phyloP scores from a whole-genome alignment of 495 filamentous ascomycete genomes.

The Aspergillus sparsus region DNA sequence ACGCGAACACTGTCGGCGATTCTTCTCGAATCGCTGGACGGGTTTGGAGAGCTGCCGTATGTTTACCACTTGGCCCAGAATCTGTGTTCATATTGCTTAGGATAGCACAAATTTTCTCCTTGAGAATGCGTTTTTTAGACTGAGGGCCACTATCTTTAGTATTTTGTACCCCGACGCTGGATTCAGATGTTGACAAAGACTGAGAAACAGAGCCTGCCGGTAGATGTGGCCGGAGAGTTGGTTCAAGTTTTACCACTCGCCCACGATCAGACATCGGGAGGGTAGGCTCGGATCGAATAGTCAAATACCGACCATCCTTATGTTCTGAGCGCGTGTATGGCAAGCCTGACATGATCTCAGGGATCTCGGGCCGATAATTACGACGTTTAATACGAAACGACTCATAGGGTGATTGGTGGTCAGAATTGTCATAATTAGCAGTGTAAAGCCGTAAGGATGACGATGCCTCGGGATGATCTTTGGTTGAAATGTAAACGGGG shows the following conservation, averaged over 20 bases:
- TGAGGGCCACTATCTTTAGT: slow-evolving; percentile 1
- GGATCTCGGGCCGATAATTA: slow-evolving; percentile 15
- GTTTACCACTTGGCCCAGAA: slow-evolving; percentile 1
- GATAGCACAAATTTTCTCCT: slow-evolving; percentile 17
- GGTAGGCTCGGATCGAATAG: slow-evolving; percentile 13
- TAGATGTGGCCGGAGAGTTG: background rate
- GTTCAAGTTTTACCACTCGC: slow-evolving; percentile 3
- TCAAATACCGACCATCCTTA: background rate
- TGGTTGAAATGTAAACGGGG: background rate
- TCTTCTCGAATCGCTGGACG: background rate
- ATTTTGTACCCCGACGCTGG: background rate
- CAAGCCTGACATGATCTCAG: slow-evolving; percentile 13
- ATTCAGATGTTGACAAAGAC: background rate
- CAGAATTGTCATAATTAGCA: slow-evolving; percentile 24
- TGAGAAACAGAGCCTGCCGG: background rate
- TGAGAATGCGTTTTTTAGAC: slow-evolving; percentile 4
- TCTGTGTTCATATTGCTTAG: slow-evolving; percentile 9
- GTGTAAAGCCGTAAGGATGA: slow-evolving; percentile 24
- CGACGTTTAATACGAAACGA: slow-evolving; percentile 13
- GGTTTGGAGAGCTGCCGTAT: background rate
- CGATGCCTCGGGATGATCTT: slow-evolving; percentile 3
- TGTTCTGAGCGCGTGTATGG: slow-evolving; percentile 7
- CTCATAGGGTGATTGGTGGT: slow-evolving; percentile 26
- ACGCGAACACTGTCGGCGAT: background rate
- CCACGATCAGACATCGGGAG: background rate